Evolutionary conservation across 768 basidiomycete genomes (phyloP), one percentile per base, ranked within the genome.

Genomic region (Termitomyces heimii): DNA sequence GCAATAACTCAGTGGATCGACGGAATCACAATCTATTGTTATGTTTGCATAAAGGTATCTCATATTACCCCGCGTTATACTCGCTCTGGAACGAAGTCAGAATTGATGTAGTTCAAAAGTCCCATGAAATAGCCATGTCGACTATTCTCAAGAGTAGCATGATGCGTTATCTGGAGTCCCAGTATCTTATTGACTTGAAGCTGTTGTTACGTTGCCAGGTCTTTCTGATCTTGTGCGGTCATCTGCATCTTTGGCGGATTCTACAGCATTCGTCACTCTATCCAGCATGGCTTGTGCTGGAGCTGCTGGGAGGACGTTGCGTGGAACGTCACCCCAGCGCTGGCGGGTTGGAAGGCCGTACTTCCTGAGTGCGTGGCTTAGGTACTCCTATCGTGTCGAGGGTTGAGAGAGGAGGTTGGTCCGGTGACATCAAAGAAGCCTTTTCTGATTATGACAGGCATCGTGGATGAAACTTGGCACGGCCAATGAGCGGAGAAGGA

Each of bases 381-480:
- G 32, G 32, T 52, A 59, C 18, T 53, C 56, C 59, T 56, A 55
- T 35, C 55, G 39, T 18, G 44, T 45, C 2, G 56, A 59, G 13
- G 61, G 56, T 32, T 58, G 53, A 4, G 39, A 45, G 20, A 60
- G 56, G 13, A 62, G 13, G 32, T 62, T 46, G 14, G 60, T 24
- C 40, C 24, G 18, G 43, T 49, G 12, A 62, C 44, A 39, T 60
- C 59, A n/a, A 60, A 35, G 47, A 62, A 62, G 37, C 62, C 62
- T 52, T 60, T 62, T 12, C 45, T 40, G 10, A 56, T 60, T 35
- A 62, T 51, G 24, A 54, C 49, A 26, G 62, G 62, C 62, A 60
- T 60, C 4, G 54, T 53, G 24, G 55, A 52, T 26, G 51, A 50
- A n/a, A 16, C 22, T 14, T 32, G 45, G 10, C 14, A 45, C 22